phyloP scores from a whole-genome alignment of 2,329 filamentous ascomycete genomes.

The Claviceps paspali region DNA sequence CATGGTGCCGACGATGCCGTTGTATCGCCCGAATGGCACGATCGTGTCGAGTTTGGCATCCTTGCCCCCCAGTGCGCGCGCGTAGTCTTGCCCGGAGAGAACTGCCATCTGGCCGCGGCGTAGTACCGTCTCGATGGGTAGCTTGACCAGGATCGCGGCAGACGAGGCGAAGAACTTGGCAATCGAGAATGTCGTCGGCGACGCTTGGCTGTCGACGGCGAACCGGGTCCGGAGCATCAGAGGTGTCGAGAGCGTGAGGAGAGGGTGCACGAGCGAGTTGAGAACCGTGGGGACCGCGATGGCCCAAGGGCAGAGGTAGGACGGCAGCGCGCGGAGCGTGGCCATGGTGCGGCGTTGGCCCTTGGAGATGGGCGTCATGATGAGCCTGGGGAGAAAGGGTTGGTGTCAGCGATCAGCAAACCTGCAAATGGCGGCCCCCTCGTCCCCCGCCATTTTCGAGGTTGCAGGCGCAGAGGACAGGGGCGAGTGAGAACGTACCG shows the following conservation, averaged over 20 bases:
- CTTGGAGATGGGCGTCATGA: constrained; percentile 65
- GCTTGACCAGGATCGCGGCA: constrained; percentile 67
- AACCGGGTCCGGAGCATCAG: constrained; percentile 76
- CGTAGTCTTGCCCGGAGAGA: constrained; percentile 38
- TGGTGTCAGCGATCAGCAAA: background rate
- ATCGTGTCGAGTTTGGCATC: constrained; percentile 49
- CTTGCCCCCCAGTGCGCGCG: constrained; percentile 30
- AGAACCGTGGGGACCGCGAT: constrained; percentile 75
- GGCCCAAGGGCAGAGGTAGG: constrained; percentile 53
- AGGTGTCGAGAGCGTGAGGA: constrained; percentile 70
- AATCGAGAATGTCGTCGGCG: constrained; percentile 68
- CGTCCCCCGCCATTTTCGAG: too few relatives aligned
- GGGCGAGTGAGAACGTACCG: constrained; percentile 17
- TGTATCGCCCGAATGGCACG: constrained; percentile 65
- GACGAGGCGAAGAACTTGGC: constrained; percentile 69
- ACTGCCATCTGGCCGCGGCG: constrained; percentile 74
- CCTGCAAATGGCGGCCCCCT: too few relatives aligned
- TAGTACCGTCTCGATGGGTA: constrained; percentile 84
- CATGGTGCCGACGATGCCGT: constrained; percentile 82
- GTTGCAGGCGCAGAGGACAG: too few relatives aligned
- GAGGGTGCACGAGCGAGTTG: constrained; percentile 68
- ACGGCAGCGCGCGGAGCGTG: constrained; percentile 63
- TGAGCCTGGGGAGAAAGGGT: constrained; percentile 44
- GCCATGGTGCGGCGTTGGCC: constrained; percentile 64
- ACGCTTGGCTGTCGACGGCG: constrained; percentile 65